phyloP scores from a whole-genome alignment of 2,329 filamentous ascomycete genomes.

The Beauveria medogensis region DNA sequence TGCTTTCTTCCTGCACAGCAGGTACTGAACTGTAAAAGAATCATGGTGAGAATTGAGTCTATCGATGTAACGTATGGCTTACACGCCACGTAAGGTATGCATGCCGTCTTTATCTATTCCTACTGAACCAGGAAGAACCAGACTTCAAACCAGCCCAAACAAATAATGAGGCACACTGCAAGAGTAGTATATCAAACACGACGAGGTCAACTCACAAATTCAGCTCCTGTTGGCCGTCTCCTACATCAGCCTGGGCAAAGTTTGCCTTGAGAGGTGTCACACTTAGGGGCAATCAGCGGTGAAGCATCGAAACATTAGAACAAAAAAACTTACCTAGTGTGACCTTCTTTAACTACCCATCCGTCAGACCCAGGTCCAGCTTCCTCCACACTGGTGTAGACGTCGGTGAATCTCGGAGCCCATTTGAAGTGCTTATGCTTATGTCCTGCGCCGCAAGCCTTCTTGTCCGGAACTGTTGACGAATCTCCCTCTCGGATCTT shows the following conservation, averaged over 20 bases:
- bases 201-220: conserved; percentile 62
- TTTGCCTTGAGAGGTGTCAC: conserved; percentile 88
- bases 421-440: conserved; percentile 89
- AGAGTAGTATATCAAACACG: not conserved
- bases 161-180: not conserved
- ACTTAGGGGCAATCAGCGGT: conserved; percentile 34
- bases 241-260: conserved; percentile 68
- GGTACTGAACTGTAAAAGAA: conserved; percentile 18
- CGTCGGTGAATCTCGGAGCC: conserved; percentile 79
- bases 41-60: conserved; percentile 29
- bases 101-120: conserved; percentile 10
- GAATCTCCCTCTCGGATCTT: conserved; percentile 56
- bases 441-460: conserved; percentile 39
- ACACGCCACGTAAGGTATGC: conserved; percentile 17
- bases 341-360: conserved; percentile 81
- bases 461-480: conserved; percentile 29
- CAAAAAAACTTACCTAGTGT: conserved; percentile 59
- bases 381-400: conserved; percentile 78
- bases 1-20: conserved; percentile 7
- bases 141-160: not conserved
- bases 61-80: conserved; percentile 18
- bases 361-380: conserved; percentile 79
- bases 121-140: conserved; percentile 9
- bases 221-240: conserved; percentile 62
- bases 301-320: not conserved